Evolutionary conservation across 306 rosid genomes (phyloP).

Genomic region (Canavalia gladiata): DNA sequence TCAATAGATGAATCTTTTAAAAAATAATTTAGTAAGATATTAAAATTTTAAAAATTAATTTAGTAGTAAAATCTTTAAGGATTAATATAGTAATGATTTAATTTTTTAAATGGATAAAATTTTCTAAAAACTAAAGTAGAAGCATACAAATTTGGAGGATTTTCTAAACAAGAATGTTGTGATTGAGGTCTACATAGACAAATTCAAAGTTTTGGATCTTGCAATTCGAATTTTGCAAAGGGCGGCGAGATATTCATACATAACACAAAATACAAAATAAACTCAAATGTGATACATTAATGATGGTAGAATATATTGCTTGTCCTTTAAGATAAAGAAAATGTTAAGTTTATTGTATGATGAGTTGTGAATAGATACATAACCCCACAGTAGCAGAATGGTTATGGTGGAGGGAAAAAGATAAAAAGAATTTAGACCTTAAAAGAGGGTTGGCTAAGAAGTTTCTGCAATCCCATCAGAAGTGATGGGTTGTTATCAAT

Average conservation of each 20-base stretch:
- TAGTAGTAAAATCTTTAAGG: no score
- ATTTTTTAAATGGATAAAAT: no score
- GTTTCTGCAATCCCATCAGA: conserved; percentile 17
- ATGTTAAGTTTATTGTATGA: not conserved
- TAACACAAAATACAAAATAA: not conserved
- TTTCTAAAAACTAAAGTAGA: no score
- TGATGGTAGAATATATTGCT: not conserved
- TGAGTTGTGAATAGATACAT: not conserved
- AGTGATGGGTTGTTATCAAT: conserved; percentile 11
- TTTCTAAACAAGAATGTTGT: no score
- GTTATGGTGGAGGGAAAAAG: not conserved
- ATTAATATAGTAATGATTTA: no score
- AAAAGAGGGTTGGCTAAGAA: conserved; percentile 6
- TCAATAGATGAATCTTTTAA: no score
- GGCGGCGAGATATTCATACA: not conserved
- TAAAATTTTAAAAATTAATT: no score
- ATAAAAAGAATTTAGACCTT: not conserved
- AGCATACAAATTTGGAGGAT: no score
- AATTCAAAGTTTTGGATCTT: not conserved
- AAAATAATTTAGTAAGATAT: no score
- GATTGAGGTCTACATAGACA: not conserved
- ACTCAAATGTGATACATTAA: not conserved
- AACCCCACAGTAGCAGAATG: not conserved
- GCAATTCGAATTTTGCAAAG: not conserved
- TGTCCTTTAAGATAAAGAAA: not conserved